Conservation (phyloP, 148 eudicot species). For the Limonium bicolor region DNA sequence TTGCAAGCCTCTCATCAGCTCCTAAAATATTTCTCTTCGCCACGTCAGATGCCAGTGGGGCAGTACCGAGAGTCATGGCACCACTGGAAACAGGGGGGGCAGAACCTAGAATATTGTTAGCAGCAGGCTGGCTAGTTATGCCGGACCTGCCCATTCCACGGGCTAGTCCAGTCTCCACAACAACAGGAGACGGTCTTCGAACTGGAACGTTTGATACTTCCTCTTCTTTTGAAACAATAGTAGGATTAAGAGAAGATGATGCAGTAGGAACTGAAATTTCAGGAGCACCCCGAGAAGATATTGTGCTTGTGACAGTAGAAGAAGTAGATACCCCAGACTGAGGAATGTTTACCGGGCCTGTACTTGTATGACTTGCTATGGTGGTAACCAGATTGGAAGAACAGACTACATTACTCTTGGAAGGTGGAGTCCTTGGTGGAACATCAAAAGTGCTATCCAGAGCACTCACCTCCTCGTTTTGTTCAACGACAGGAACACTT, state of each 20-base stretch:
- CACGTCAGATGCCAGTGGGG: conserved; percentile 53
- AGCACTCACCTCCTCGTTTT: conserved; percentile 40
- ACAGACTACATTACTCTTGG: conserved; percentile 41
- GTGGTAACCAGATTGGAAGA: conserved; percentile 48
- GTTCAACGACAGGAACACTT: conserved; percentile 44
- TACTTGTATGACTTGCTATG: conserved; percentile 25
- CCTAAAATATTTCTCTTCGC: conserved; percentile 62
- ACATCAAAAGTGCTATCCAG: conserved; percentile 47
- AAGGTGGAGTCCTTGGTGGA: conserved; percentile 59
- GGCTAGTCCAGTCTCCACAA: conserved; percentile 33
- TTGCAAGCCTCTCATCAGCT: conserved; percentile 69
- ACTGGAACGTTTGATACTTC: conserved; percentile 43
- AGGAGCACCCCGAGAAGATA: conserved; percentile 23
- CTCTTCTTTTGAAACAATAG: conserved; percentile 56
- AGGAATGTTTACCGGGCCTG: conserved; percentile 14
- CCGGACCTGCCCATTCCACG: conserved; percentile 53
- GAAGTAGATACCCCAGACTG: conserved; percentile 28
- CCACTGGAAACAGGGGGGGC: conserved; percentile 37
- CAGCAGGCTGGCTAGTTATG: conserved; percentile 36
- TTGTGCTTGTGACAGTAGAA: conserved; percentile 18
- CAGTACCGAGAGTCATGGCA: conserved; percentile 31
- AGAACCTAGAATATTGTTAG: conserved; percentile 34
- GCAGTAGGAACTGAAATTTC: conserved; percentile 26
- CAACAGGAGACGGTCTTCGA: conserved; percentile 56
- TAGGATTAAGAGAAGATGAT: conserved; percentile 31